phyloP scores from a whole-genome alignment of 306 rosid species.

The Cicer judaicum region DNA sequence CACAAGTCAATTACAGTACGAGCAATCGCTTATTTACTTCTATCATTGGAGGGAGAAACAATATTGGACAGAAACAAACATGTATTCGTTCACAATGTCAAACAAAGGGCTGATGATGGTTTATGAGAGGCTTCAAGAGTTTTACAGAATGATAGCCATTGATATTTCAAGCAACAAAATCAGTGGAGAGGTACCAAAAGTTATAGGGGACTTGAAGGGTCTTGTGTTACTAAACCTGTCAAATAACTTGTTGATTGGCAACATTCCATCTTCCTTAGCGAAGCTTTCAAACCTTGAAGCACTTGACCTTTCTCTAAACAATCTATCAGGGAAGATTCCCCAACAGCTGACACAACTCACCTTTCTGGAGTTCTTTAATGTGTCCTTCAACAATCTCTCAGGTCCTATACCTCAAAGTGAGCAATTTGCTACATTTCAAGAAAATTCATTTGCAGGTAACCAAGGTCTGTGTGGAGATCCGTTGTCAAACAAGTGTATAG shows the following conservation, averaged over 20 bases:
- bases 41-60: background rate
- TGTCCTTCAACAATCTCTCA: conserved; percentile 38
- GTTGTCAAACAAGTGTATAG: conserved; percentile 30
- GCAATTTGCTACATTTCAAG: conserved; percentile 37
- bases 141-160: conserved; percentile 31
- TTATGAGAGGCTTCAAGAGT: background rate
- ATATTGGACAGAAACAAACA: rapidly evolving
- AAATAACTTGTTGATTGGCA: conserved; percentile 38
- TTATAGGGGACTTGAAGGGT: conserved; percentile 13
- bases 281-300: conserved; percentile 42
- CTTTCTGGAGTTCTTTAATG: conserved; percentile 37
- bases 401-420: conserved; percentile 40
- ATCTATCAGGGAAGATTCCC: conserved; percentile 36
- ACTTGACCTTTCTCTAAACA: conserved; percentile 43
- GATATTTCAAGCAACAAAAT: conserved; percentile 47
- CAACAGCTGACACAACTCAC: conserved; percentile 35
- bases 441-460: conserved; percentile 35
- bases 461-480: conserved; percentile 40
- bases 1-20: conserved; percentile 11
- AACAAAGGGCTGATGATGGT: conserved; percentile 35
- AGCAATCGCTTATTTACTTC: background rate
- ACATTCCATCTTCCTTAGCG: conserved; percentile 43
- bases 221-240: conserved; percentile 40
- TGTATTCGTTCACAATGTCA: conserved; percentile 9
- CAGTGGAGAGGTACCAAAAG: conserved; percentile 31